Percentiles rank a stretch among this genome's conserved stretches.
phyloP scores from a whole-genome alignment of 2,329 filamentous ascomycete species.

The Pseudogymnoascus sp. region DNA sequence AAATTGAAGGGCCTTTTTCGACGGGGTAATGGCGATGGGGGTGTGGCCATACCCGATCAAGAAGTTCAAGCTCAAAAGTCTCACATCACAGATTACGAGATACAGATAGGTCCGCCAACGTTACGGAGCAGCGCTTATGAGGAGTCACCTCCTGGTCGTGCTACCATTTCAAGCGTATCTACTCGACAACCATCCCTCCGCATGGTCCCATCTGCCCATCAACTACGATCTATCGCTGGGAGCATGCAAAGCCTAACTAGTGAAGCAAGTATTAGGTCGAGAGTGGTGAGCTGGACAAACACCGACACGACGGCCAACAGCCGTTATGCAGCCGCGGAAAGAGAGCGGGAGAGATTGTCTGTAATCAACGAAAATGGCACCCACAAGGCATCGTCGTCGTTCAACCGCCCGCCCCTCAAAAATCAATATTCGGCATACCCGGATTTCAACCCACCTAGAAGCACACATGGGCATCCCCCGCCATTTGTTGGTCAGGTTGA shows the following conservation, averaged over 20 bases:
- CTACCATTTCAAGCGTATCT: conserved; percentile 29
- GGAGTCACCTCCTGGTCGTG: conserved; percentile 33
- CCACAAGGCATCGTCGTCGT: conserved; percentile 34
- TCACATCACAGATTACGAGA: conserved; percentile 21
- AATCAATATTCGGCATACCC: conserved; percentile 25
- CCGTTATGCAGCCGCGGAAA: conserved; percentile 28
- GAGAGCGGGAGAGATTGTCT: conserved; percentile 51
- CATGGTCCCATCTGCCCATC: conserved; percentile 36
- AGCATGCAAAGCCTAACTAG: conserved; percentile 44
- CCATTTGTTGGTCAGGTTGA: conserved; percentile 33
- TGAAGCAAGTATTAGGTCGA: conserved; percentile 46
- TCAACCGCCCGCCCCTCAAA: conserved; percentile 21
- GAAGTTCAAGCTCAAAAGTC: conserved; percentile 39
- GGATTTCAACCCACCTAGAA: conserved; percentile 13
- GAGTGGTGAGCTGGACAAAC: conserved; percentile 65
- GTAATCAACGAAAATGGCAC: conserved; percentile 51
- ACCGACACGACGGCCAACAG: conserved; percentile 41
- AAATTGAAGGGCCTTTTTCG: conserved; percentile 53
- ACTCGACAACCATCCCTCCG: conserved; percentile 45
- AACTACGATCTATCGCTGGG: conserved; percentile 44
- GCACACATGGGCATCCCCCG: conserved; percentile 1
- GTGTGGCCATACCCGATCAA: conserved; percentile 38
- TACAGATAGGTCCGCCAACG: conserved; percentile 16
- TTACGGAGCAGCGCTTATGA: conserved; percentile 29
- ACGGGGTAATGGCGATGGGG: conserved; percentile 30